These are phyloP conservation scores for Hypseocharis bilobata DNA, from an alignment of 441 rosid genomes.

Conservation along the genomic window DNA sequence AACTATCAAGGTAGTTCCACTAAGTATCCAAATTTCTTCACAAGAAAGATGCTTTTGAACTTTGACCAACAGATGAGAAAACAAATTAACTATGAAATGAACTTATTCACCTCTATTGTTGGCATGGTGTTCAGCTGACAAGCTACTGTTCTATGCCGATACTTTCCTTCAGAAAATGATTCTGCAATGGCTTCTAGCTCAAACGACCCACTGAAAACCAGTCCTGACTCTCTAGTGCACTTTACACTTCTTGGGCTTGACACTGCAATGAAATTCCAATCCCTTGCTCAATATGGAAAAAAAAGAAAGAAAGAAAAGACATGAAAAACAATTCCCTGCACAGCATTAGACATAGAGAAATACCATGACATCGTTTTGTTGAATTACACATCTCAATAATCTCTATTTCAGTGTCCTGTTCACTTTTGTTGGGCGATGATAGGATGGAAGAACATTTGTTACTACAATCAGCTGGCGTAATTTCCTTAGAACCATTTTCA, in stretches of 20 bases:
- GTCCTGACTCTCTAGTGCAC: slow-evolving; percentile 12
- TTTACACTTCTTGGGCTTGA: slow-evolving; percentile 10
- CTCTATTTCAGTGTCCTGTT: slow-evolving; percentile 28
- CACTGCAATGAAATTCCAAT: slow-evolving; percentile 16
- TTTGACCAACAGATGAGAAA: neutral
- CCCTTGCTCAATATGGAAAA: slow-evolving; percentile 8
- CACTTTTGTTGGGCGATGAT: slow-evolving; percentile 16
- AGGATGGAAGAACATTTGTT: slow-evolving; percentile 18
- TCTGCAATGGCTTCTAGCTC: slow-evolving; percentile 15
- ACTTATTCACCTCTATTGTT: slow-evolving; percentile 42
- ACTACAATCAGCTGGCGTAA: slow-evolving; percentile 26
- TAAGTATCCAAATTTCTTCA: neutral
- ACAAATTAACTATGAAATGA: neutral
- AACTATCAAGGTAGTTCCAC: neutral
- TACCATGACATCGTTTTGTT: slow-evolving; percentile 18
- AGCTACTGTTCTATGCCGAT: slow-evolving; percentile 22
- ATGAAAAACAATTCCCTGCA: neutral
- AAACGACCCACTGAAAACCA: slow-evolving; percentile 4
- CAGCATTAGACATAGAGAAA: slow-evolving; percentile 18
- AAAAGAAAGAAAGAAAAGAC: too few species aligned
- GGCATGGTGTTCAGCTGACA: slow-evolving; percentile 28
- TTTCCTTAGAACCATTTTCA: slow-evolving; percentile 27
- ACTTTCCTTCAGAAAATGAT: slow-evolving; percentile 14
- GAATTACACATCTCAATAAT: slow-evolving; percentile 23
- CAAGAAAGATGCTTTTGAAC: neutral